Percentiles rank a stretch among this genome's conserved stretches.
These are phyloP conservation scores for Geotrichum australiense DNA, from an alignment of 1,139 yeast genomes.

Conservation along the genomic window DNA sequence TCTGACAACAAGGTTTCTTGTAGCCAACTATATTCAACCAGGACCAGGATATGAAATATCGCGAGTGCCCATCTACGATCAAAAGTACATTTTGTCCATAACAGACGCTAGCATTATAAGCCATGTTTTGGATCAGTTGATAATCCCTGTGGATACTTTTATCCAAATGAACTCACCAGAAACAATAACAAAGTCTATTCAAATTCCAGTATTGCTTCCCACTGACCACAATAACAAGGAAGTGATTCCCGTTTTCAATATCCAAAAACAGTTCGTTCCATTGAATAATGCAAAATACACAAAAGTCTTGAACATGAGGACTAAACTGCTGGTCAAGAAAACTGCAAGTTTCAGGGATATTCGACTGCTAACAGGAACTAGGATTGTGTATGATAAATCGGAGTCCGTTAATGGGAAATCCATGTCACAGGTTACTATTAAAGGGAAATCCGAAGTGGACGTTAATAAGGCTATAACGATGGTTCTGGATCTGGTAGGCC, in stretches of 20 bases:
- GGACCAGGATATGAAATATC: background rate
- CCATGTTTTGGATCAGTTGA: background rate
- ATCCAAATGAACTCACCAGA: background rate
- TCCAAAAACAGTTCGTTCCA: constrained; percentile 10
- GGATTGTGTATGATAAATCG: constrained; percentile 1
- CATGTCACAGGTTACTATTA: constrained; percentile 6
- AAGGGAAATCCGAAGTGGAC: background rate
- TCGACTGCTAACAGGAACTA: constrained; percentile 4
- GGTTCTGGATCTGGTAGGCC: constrained; percentile 5
- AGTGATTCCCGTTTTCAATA: background rate
- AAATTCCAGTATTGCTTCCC: no score
- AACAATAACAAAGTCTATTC: background rate
- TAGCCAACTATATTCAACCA: background rate
- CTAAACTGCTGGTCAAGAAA: background rate
- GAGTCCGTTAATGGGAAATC: constrained; percentile 10
- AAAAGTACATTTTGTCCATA: background rate
- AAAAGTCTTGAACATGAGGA: constrained; percentile 1
- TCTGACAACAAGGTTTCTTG: background rate
- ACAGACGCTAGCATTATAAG: background rate
- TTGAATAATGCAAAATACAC: background rate
- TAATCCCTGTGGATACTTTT: background rate
- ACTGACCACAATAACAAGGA: background rate
- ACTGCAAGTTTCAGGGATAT: constrained; percentile 1
- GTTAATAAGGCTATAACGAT: constrained; percentile 6
- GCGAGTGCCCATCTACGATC: background rate